Evolutionary conservation across 257 asterid genomes (phyloP).

Genomic region (Gentiana macrophylla): DNA sequence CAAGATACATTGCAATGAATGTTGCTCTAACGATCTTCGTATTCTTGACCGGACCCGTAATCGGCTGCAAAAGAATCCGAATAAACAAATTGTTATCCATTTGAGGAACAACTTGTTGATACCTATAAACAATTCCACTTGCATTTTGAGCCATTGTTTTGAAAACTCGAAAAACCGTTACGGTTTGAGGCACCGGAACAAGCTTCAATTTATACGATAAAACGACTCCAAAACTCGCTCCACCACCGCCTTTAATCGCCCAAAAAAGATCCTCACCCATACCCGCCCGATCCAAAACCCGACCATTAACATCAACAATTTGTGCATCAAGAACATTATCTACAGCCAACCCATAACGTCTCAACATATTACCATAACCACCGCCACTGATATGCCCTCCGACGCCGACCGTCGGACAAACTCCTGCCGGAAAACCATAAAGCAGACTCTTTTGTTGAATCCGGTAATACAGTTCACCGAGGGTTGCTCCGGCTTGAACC

Average conservation of each 20-base stretch:
- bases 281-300: too few species aligned
- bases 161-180: too few species aligned
- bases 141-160: too few species aligned
- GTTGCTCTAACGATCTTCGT: not conserved
- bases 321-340: too few species aligned
- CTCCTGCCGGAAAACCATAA: conserved; percentile 4
- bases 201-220: too few species aligned
- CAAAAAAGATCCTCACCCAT: too few species aligned
- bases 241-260: too few species aligned
- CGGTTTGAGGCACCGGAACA: too few species aligned
- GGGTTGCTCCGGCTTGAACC: conserved; percentile 5
- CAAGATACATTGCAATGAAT: not conserved
- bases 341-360: too few species aligned
- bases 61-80: not conserved
- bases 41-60: not conserved
- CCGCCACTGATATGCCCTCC: not conserved
- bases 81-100: not conserved
- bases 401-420: conserved; percentile 1
- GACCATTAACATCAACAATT: too few species aligned
- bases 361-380: too few species aligned
- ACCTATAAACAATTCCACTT: not conserved
- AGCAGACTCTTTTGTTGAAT: conserved; percentile 1
- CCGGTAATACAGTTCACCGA: conserved; percentile 2
- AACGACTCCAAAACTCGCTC: too few species aligned
- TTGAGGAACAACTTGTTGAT: not conserved